Percentiles rank a stretch among this genome's conserved stretches.
Evolutionary conservation across 2,329 filamentous ascomycete species (phyloP).

Genomic region (Penicillium aurantiogriseum): DNA sequence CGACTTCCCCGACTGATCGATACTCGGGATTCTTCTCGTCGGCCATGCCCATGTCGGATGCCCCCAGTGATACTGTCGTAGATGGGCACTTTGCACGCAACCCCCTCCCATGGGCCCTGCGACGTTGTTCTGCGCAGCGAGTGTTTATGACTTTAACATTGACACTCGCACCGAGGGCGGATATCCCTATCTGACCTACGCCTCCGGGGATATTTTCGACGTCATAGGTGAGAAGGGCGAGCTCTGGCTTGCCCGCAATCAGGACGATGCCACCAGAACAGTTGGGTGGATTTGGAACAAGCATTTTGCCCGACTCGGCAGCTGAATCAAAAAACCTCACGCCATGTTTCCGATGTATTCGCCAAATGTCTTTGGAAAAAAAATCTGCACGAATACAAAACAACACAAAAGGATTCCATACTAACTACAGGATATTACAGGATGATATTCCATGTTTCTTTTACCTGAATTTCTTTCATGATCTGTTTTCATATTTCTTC

Average conservation of each 20-base stretch:
- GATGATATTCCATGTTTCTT: neutral
- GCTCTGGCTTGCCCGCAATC: constrained; percentile 95
- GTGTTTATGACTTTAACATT: constrained; percentile 96
- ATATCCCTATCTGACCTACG: constrained; percentile 94
- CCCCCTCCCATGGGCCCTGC: constrained; percentile 49
- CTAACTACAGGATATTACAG: constrained; percentile 1
- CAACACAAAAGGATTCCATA: neutral
- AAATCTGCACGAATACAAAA: neutral
- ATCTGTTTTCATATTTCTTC: constrained; percentile 9
- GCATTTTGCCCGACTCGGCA: constrained; percentile 70
- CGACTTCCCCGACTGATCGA: constrained; percentile 49
- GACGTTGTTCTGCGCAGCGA: constrained; percentile 86
- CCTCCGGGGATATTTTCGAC: constrained; percentile 90
- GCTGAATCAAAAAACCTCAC: constrained; percentile 10
- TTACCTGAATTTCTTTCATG: neutral
- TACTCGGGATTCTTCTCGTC: constrained; percentile 82
- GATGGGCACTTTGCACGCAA: constrained; percentile 41
- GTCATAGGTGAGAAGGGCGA: constrained; percentile 96
- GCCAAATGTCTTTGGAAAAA: neutral
- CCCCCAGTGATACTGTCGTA: constrained; percentile 37
- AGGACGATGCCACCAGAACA: constrained; percentile 75
- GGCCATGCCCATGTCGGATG: constrained; percentile 76
- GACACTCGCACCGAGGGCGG: constrained; percentile 89
- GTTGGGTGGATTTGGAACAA: constrained; percentile 99
- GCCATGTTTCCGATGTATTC: neutral